Evolutionary conservation across 148 eudicot species (phyloP), one percentile per base, ranked within the genome.

Genomic region (Pharnaceum exiguum): DNA sequence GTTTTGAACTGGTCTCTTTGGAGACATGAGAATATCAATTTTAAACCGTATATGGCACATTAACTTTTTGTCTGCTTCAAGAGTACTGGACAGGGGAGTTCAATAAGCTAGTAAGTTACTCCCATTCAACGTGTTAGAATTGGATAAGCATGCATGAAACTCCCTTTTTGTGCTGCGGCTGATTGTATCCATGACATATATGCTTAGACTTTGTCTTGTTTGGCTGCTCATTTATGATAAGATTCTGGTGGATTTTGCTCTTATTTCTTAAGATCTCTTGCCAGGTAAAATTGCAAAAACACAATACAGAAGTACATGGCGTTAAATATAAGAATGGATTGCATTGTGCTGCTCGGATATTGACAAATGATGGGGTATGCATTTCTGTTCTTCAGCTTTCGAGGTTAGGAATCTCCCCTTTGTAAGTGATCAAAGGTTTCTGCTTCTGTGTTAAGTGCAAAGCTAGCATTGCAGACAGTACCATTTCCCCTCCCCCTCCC

Each of bases 311-410:
- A 67, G 70, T 70, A 16, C 75, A 83, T 61, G 95, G 86, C 19
- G 68, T 80, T 11, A 83, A 74, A 75, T 88, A 88, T 62, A 83
- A 67, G 71, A 81, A 61, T 67, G 96, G 98, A 46, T 67, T 88
- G 68, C 96, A 93, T 54, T 93, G 98, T 57, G 75, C 95, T 35
- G 71, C 86, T 51, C 79, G 88, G 74, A 79, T 88, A 68, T 63
- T 93, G 65, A 74, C 81, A 70, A 81, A 77, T 19, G 98, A 93
- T 81, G 96, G 98, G 83, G 98, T 93, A 93, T 62, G 84, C 78
- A 75, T 72, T 90, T 77, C 63, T 69, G 60, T 42, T 56, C 55
- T 46, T 49, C 62, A 74, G 31, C 51, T 59, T 49, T 55, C 57
- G 57, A 62, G 72, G 65, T 73, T 67, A 67, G 68, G 50, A 48